Evolutionary conservation across 306 rosid genomes (phyloP).

Genomic region (Dryas alaskensis): DNA sequence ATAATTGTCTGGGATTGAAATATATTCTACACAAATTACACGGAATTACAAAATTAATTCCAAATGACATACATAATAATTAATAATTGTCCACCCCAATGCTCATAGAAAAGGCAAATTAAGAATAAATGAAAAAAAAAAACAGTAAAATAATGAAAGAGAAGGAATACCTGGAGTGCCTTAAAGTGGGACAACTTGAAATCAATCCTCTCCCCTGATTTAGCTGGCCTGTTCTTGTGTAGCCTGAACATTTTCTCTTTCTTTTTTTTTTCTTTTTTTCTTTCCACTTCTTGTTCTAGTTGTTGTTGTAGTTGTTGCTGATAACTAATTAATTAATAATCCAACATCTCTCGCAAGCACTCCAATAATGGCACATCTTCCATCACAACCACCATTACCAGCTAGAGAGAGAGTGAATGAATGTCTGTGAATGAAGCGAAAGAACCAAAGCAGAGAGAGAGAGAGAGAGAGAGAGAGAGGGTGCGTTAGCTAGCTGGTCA

Average conservation of each 20-base stretch:
- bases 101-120: neutral
- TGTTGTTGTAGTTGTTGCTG: neutral
- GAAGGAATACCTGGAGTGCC: slow-evolving; percentile 37
- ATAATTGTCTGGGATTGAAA: neutral
- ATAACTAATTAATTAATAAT: neutral
- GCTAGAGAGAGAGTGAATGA: slow-evolving; percentile 27
- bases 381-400: slow-evolving; percentile 50
- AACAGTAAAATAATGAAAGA: no score
- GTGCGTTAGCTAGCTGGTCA: slow-evolving; percentile 73
- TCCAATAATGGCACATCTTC: neutral
- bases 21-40: neutral
- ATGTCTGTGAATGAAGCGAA: slow-evolving; percentile 2
- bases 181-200: slow-evolving; percentile 41
- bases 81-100: neutral
- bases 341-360: neutral
- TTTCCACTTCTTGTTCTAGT: slow-evolving; percentile 2
- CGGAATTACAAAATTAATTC: neutral
- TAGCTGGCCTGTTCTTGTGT: slow-evolving; percentile 52
- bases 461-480: slow-evolving; percentile 22
- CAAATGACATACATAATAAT: neutral
- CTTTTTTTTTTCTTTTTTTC: neutral
- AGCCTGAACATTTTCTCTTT: slow-evolving; percentile 62
- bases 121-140: neutral
- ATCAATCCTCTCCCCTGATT: slow-evolving; percentile 51
- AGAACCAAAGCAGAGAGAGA: slow-evolving; percentile 23